Conservation (phyloP, 768 basidiomycete genomes). For the Rhodocollybia butyracea region DNA sequence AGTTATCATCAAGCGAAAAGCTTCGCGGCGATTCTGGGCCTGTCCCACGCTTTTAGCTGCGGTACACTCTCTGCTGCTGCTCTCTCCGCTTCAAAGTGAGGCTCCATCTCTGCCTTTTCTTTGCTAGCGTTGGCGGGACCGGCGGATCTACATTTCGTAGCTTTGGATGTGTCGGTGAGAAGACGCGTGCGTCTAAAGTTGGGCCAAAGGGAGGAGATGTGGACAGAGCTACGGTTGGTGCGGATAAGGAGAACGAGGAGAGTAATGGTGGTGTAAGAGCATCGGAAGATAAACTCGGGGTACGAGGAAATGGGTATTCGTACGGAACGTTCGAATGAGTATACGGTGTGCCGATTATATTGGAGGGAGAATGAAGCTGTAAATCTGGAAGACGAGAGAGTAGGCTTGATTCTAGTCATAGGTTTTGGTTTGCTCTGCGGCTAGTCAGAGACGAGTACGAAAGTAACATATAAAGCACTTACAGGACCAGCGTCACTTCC, state of each 20-base stretch:
- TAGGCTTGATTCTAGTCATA: neutral
- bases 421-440: neutral
- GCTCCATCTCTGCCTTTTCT: conserved; percentile 4
- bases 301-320: conserved; percentile 6
- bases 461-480: neutral
- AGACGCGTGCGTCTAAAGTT: neutral
- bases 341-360: conserved; percentile 7
- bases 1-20: neutral
- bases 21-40: neutral
- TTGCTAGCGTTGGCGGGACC: neutral
- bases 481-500: neutral
- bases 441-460: no score
- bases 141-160: conserved; percentile 1
- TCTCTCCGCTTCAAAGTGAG: neutral
- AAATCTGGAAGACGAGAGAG: neutral
- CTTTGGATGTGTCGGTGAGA: conserved; percentile 5
- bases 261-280: neutral
- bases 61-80: neutral
- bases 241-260: neutral
- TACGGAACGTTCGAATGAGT: neutral
- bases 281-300: neutral
- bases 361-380: conserved; percentile 1
- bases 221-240: neutral
- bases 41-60: neutral
- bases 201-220: neutral